Evolutionary conservation across 75 land plant species (phyloP).

Genomic region (Picea sitchensis): DNA sequence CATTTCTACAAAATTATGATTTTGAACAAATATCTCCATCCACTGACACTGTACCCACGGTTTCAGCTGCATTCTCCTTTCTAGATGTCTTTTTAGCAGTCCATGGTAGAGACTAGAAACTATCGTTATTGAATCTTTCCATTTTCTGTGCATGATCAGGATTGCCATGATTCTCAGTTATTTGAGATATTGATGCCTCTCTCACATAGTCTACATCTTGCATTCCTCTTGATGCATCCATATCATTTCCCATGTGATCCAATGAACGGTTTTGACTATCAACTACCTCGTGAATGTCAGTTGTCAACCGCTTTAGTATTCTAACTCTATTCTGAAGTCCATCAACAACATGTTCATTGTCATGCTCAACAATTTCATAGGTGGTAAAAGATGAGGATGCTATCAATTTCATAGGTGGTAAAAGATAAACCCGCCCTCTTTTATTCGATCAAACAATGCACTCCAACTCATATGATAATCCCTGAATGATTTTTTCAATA

Average conservation of each 20-base stretch:
- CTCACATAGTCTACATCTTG: neutral
- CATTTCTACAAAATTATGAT: neutral
- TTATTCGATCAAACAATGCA: conserved; percentile 76
- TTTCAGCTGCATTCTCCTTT: neutral
- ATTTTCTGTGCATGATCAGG: neutral
- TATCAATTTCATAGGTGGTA: conserved; percentile 68
- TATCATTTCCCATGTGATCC: too few relatives aligned
- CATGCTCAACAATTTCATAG: conserved; percentile 83
- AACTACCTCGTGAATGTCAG: conserved; percentile 24
- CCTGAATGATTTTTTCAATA: conserved; percentile 17
- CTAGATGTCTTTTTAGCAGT: neutral
- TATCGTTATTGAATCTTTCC: neutral
- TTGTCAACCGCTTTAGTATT: conserved; percentile 51
- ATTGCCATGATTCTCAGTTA: neutral
- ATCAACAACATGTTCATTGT: conserved; percentile 77
- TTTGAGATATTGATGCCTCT: neutral
- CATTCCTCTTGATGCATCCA: neutral
- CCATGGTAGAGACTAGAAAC: neutral
- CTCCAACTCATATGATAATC: conserved; percentile 48
- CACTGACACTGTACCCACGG: neutral
- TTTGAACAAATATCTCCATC: neutral
- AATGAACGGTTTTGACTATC: neutral
- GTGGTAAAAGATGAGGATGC: conserved; percentile 61
- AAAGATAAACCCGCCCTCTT: conserved; percentile 80
- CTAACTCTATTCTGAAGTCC: conserved; percentile 78